Conservation (phyloP, 345 rosid species). For the Passiflora organensis region DNA sequence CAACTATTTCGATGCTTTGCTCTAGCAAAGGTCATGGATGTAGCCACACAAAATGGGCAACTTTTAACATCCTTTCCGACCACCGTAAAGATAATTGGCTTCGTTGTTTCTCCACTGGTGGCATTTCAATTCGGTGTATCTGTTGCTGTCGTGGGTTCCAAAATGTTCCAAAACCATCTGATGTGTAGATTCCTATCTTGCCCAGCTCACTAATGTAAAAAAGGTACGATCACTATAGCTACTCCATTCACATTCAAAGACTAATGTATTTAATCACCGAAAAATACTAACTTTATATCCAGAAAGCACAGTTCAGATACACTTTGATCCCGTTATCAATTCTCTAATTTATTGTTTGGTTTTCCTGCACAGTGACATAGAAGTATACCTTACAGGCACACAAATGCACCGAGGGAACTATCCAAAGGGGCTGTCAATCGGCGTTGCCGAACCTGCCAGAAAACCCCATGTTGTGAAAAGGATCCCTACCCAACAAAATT, state of each 20-base stretch:
- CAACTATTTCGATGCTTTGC: no score
- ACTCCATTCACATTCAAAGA: conserved; percentile 18
- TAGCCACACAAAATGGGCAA: no score
- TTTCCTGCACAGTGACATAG: conserved; percentile 2
- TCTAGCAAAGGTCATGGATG: no score
- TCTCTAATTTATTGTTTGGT: background rate
- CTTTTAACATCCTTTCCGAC: no score
- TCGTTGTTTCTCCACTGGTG: no score
- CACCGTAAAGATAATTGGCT: no score
- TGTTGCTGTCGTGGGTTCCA: no score
- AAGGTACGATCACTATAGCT: conserved; percentile 25
- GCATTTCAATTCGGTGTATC: no score
- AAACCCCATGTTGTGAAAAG: background rate
- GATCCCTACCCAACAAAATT: background rate
- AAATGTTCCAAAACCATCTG: no score
- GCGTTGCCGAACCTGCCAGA: background rate
- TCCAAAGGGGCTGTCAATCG: background rate
- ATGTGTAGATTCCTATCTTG: conserved; percentile 30
- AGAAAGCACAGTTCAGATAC: background rate
- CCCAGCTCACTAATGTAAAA: conserved; percentile 20
- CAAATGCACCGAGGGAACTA: background rate
- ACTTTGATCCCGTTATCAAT: background rate
- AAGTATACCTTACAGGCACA: no score
- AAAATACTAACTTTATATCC: no score
- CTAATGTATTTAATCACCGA: conserved; percentile 37